Evolutionary conservation across 1,139 yeast species (phyloP).

Genomic region (Zygosaccharomyces sapae): DNA sequence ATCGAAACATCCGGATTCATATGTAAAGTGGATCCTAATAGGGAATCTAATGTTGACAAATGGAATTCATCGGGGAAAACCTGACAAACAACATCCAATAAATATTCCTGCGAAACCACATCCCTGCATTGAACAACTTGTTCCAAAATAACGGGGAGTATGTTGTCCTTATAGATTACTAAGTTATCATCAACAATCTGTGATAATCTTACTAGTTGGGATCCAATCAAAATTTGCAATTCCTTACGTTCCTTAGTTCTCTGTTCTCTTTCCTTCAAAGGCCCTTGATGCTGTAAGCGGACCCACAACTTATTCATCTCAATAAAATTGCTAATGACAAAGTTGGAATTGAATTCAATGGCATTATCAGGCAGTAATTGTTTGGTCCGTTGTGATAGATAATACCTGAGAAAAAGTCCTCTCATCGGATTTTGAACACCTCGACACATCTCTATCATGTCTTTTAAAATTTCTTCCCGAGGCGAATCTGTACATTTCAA

Average conservation of each 20-base stretch:
- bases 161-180: conserved; percentile 54
- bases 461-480: conserved; percentile 80
- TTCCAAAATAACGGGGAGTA: conserved; percentile 78
- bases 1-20: conserved; percentile 69
- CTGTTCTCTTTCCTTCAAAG: conserved; percentile 72
- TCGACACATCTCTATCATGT: conserved; percentile 96
- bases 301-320: conserved; percentile 99
- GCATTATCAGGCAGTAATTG: conserved; percentile 51
- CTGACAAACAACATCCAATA: conserved; percentile 85
- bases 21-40: conserved; percentile 61
- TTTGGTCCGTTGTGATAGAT: conserved; percentile 78
- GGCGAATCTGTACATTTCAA: conserved; percentile 79
- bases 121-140: conserved; percentile 93
- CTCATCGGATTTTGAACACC: conserved; percentile 96
- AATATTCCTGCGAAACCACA: conserved; percentile 83
- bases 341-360: conserved; percentile 51
- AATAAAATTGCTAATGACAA: conserved; percentile 78
- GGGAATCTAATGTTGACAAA: conserved; percentile 62
- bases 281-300: conserved; percentile 92
- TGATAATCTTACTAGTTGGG: conserved; percentile 82
- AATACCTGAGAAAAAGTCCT: conserved; percentile 85
- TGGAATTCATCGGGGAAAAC: conserved; percentile 95
- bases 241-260: conserved; percentile 80
- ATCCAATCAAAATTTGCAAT: conserved; percentile 85
- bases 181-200: conserved; percentile 71